Conservation (phyloP, 495 filamentous ascomycete genomes). For the Talaromyces ruber region DNA sequence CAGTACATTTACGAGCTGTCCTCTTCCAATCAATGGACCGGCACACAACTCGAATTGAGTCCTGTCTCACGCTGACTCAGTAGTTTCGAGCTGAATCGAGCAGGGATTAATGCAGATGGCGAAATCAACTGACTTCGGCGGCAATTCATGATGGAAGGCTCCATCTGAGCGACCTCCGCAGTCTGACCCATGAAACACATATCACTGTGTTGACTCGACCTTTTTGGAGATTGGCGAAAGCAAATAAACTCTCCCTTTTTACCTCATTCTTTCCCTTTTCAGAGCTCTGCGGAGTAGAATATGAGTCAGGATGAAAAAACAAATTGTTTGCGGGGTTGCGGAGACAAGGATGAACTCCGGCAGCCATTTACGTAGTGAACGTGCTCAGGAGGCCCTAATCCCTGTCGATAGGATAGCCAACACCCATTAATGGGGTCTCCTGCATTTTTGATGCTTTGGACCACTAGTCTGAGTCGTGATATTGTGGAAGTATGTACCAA, state of each 20-base stretch:
- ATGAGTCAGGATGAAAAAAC: neutral
- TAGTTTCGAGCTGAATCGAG: neutral
- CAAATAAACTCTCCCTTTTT: too few relatives aligned
- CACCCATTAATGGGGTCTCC: too few relatives aligned
- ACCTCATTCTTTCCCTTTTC: neutral
- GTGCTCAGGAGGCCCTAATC: slow-evolving; percentile 13
- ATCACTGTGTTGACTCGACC: too few relatives aligned
- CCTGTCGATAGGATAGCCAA: neutral
- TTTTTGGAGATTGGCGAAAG: too few relatives aligned
- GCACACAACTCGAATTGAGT: neutral
- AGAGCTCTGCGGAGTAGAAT: neutral
- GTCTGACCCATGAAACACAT: neutral
- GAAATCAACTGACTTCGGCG: neutral
- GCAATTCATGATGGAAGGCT: neutral
- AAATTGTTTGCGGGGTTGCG: neutral
- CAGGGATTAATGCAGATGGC: neutral
- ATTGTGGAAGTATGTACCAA: neutral
- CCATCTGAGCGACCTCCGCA: neutral
- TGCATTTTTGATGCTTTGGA: too few relatives aligned
- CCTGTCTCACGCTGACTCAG: neutral
- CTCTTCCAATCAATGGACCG: neutral
- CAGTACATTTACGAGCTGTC: neutral
- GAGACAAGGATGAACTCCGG: neutral
- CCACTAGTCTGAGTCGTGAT: neutral
- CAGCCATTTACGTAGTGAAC: neutral